A percentile compares a stretch with the other conserved stretches of the same genome.
Evolutionary conservation across 208 protist genomes (phyloP).

Genomic region (Trypanosoma avium): DNA sequence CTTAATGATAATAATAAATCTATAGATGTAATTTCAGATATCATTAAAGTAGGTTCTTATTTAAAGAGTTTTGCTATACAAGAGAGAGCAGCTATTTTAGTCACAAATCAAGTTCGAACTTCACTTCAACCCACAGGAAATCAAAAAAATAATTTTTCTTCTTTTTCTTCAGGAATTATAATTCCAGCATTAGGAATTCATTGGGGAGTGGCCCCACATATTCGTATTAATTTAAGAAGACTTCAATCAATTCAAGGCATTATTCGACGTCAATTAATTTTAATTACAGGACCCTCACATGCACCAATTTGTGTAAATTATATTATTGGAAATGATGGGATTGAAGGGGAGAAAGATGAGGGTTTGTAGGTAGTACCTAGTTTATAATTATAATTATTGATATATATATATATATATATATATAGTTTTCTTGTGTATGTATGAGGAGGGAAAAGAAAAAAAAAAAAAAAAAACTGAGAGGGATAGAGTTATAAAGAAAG

Average conservation of each 20-base stretch:
- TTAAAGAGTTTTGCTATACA: slow-evolving; percentile 41
- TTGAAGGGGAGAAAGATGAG: slow-evolving; percentile 32
- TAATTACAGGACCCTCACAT: slow-evolving; percentile 38
- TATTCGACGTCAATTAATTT: slow-evolving; percentile 36
- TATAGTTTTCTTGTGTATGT: too few species aligned
- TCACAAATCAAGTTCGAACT: slow-evolving; percentile 58
- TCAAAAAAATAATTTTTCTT: neutral
- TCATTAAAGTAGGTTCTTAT: slow-evolving; percentile 28
- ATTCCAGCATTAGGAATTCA: slow-evolving; percentile 55
- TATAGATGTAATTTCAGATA: neutral
- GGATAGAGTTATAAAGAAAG: too few species aligned
- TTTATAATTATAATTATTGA: too few species aligned
- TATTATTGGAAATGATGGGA: slow-evolving; percentile 43
- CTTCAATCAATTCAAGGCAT: neutral
- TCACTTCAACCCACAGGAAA: neutral
- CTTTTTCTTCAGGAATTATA: neutral
- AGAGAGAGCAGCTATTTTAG: slow-evolving; percentile 47
- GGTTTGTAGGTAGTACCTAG: too few species aligned
- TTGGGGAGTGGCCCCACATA: slow-evolving; percentile 48
- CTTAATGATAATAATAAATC: too few species aligned
- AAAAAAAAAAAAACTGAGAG: too few species aligned
- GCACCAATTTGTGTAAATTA: slow-evolving; percentile 37
- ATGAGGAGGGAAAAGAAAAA: too few species aligned
- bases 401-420: slow-evolving; percentile 3
- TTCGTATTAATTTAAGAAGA: slow-evolving; percentile 45